Conservation (phyloP, 106 monocot species). For the Platanthera zijinensis region DNA sequence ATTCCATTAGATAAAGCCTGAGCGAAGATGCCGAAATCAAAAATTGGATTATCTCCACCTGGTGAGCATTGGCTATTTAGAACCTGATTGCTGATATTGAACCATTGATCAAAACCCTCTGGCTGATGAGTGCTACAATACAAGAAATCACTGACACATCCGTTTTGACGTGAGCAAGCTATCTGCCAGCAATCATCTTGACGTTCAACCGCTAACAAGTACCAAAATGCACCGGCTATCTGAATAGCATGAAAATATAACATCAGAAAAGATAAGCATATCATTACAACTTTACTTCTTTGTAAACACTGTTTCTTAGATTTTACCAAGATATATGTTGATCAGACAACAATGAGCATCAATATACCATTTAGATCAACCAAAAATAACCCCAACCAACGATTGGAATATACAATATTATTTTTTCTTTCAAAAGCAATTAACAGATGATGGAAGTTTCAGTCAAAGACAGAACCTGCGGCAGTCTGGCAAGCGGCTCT, state of each 20-base stretch:
- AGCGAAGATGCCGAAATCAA: slow-evolving; percentile 64
- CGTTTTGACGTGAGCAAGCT: slow-evolving; percentile 23
- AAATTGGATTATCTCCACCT: slow-evolving; percentile 11
- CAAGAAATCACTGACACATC: slow-evolving; percentile 35
- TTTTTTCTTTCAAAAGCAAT: too few relatives aligned
- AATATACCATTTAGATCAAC: not conserved
- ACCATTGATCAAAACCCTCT: slow-evolving; percentile 26
- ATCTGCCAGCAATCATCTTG: slow-evolving; percentile 74
- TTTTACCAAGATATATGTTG: not conserved
- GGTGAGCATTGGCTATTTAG: slow-evolving; percentile 18
- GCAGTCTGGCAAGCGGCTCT: too few relatives aligned
- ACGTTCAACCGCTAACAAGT: slow-evolving; percentile 70
- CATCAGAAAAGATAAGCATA: not conserved
- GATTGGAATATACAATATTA: not conserved
- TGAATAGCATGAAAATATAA: slow-evolving; percentile 16
- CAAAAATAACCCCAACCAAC: not conserved
- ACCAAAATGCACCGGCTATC: slow-evolving; percentile 93
- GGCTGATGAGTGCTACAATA: slow-evolving; percentile 39
- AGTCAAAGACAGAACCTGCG: too few relatives aligned
- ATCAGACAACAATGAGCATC: not conserved
- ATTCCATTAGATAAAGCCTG: slow-evolving; percentile 54
- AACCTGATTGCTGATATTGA: slow-evolving; percentile 17
- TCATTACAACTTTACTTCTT: not conserved
- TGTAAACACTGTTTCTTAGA: not conserved
- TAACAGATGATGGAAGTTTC: too few relatives aligned